Evolutionary conservation across 1,284 basidiomycete genomes (phyloP).

Genomic region (Ceraceosorus guamensis): DNA sequence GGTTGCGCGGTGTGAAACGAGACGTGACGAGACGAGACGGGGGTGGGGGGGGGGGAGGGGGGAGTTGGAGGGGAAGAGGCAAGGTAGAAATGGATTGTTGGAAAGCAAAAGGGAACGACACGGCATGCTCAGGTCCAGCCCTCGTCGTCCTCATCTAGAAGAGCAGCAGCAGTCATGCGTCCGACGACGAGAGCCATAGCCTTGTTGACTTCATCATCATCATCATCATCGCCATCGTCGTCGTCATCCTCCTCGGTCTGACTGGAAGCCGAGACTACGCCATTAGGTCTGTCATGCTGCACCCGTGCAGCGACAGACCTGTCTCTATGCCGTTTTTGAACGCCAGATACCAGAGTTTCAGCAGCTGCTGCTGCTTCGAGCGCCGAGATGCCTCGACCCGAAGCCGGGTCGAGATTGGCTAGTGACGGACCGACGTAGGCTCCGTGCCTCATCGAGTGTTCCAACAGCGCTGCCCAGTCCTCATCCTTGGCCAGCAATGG

Average conservation of each 20-base stretch:
- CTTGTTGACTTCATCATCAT: neutral
- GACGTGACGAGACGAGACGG: too few species aligned
- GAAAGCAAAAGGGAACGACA: too few species aligned
- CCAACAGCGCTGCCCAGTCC: slow-evolving; percentile 7
- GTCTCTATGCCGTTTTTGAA: too few species aligned
- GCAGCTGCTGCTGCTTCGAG: neutral
- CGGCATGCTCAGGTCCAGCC: too few species aligned
- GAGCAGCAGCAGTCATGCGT: slow-evolving; percentile 8
- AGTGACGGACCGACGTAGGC: neutral
- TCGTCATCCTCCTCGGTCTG: neutral
- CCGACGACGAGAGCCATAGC: slow-evolving; percentile 4
- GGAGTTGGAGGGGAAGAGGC: too few species aligned
- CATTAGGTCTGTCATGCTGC: neutral
- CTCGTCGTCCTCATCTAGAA: slow-evolving; percentile 8
- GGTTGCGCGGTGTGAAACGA: too few species aligned
- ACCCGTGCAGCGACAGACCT: neutral
- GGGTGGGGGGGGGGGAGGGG: too few species aligned
- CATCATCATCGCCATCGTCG: neutral
- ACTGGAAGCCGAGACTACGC: too few species aligned
- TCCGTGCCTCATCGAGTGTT: slow-evolving; percentile 5
- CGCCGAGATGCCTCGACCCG: neutral
- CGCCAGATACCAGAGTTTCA: too few species aligned
- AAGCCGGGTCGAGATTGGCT: neutral
- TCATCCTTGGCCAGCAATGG: slow-evolving; percentile 16
- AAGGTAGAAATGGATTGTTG: too few species aligned